Evolutionary conservation across 2,329 filamentous ascomycete genomes (phyloP).

Genomic region (Chaetothyriales sp.): DNA sequence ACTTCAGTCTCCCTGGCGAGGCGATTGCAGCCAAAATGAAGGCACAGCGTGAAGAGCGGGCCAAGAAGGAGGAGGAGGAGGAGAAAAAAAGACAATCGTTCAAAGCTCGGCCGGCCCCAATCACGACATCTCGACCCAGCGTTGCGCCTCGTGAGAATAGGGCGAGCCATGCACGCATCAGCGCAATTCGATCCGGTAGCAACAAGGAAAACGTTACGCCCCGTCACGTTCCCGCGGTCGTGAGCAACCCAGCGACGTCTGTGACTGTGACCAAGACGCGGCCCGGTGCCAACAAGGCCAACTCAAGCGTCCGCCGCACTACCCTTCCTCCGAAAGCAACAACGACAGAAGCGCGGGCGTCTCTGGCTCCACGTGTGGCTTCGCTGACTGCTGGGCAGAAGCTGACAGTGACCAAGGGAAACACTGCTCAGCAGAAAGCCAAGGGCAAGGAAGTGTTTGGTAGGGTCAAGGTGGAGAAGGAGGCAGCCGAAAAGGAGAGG

Average conservation of each 20-base stretch:
- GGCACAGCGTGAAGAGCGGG: slow-evolving; percentile 36
- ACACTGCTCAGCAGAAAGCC: slow-evolving; percentile 13
- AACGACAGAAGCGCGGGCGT: slow-evolving; percentile 1
- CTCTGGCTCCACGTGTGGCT: slow-evolving; percentile 6
- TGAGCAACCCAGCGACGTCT: not conserved
- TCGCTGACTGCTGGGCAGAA: slow-evolving; percentile 12
- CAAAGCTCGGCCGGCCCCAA: slow-evolving; percentile 33
- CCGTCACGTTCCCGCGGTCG: not conserved
- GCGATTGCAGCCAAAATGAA: slow-evolving; percentile 40
- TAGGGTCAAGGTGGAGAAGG: slow-evolving; percentile 16
- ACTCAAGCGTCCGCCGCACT: slow-evolving; percentile 11
- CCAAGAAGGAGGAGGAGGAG: slow-evolving; percentile 31
- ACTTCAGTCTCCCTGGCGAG: slow-evolving; percentile 41
- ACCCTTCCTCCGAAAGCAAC: slow-evolving; percentile 2
- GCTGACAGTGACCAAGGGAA: slow-evolving; percentile 12
- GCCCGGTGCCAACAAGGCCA: slow-evolving; percentile 7
- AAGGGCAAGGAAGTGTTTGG: slow-evolving; percentile 22
- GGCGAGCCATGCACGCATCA: slow-evolving; percentile 32
- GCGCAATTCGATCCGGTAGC: slow-evolving; percentile 15
- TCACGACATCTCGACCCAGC: slow-evolving; percentile 23
- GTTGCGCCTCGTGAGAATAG: slow-evolving; percentile 31
- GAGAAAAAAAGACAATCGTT: slow-evolving; percentile 27
- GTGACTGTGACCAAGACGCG: slow-evolving; percentile 3
- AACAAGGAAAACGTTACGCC: slow-evolving; percentile 16
- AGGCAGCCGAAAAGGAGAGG: slow-evolving; percentile 19